Conservation (phyloP, 352 stramenopile genomes). For the Globisporangium polare region DNA sequence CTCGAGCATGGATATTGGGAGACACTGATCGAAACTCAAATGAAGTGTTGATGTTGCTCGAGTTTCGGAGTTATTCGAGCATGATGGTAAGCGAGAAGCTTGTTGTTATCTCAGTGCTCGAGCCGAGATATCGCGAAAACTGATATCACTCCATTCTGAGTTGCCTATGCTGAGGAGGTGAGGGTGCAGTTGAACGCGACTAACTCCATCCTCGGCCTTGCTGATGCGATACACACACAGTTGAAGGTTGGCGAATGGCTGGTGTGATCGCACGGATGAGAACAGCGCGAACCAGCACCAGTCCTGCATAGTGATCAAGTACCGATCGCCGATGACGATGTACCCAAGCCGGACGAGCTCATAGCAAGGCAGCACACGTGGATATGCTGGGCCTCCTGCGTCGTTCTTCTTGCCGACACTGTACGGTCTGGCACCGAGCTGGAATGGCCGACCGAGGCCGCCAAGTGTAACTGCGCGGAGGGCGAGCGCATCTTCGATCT, state of each 20-base stretch:
- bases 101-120: not conserved
- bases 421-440: not conserved
- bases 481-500: not conserved
- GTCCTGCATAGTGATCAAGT: conserved; percentile 21
- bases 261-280: not conserved
- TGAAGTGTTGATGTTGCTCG: no score
- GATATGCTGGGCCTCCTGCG: not conserved
- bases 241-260: conserved; percentile 6
- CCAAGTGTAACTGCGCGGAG: not conserved
- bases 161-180: not conserved
- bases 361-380: not conserved
- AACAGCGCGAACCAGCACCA: conserved; percentile 7
- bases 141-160: not conserved
- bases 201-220: not conserved
- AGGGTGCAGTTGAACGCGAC: not conserved
- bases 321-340: conserved; percentile 14
- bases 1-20: not conserved
- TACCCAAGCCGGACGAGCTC: conserved; percentile 16
- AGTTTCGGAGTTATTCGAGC: no score
- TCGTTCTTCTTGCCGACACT: not conserved
- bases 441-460: conserved; percentile 1
- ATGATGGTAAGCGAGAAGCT: not conserved
- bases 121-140: conserved; percentile 1
- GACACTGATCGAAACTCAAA: no score
- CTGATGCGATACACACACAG: not conserved